These are phyloP conservation scores for Emergomyces africanus DNA, from an alignment of 2,329 filamentous ascomycete genomes.

Conservation along the genomic window DNA sequence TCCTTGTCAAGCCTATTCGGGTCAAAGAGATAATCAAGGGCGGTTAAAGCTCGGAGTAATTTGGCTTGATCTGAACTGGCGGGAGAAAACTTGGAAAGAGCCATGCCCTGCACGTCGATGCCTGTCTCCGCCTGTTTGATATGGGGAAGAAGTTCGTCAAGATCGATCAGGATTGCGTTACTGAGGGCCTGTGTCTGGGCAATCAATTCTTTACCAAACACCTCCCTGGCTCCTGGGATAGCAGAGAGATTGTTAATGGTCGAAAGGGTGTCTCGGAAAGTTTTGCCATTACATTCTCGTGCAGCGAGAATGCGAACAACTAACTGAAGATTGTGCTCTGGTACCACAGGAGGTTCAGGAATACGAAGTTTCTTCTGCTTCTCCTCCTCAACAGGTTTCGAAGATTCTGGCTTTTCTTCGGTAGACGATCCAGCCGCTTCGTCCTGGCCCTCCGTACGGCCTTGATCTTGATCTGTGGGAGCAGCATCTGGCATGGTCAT, in stretches of 20 bases:
- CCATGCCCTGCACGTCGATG: conserved; percentile 90
- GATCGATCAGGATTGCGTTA: conserved; percentile 69
- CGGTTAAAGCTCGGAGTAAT: conserved; percentile 78
- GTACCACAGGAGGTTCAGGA: conserved; percentile 71
- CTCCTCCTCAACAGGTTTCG: conserved; percentile 32
- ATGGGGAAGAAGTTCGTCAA: conserved; percentile 72
- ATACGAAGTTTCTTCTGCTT: conserved; percentile 49
- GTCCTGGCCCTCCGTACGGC: conserved; percentile 28
- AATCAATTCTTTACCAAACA: conserved; percentile 89
- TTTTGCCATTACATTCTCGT: conserved; percentile 92
- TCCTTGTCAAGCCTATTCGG: conserved; percentile 51
- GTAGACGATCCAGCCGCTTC: conserved; percentile 21
- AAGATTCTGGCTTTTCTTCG: conserved; percentile 25
- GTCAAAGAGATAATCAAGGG: conserved; percentile 90
- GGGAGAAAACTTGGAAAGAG: conserved; percentile 88
- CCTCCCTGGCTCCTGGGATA: conserved; percentile 76
- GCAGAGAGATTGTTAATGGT: conserved; percentile 98
- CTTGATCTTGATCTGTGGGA: conserved; percentile 18
- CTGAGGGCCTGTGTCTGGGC: conserved; percentile 74
- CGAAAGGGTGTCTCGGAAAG: conserved; percentile 92
- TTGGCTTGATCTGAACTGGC: conserved; percentile 96
- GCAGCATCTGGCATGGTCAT: conserved; percentile 26
- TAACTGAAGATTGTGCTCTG: conserved; percentile 75
- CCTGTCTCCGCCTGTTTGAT: conserved; percentile 78
- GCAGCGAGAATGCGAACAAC: conserved; percentile 97